Evolutionary conservation across 768 basidiomycete species (phyloP), one percentile per base, ranked within the genome.

Genomic region (Candolleomyces eurysporus): DNA sequence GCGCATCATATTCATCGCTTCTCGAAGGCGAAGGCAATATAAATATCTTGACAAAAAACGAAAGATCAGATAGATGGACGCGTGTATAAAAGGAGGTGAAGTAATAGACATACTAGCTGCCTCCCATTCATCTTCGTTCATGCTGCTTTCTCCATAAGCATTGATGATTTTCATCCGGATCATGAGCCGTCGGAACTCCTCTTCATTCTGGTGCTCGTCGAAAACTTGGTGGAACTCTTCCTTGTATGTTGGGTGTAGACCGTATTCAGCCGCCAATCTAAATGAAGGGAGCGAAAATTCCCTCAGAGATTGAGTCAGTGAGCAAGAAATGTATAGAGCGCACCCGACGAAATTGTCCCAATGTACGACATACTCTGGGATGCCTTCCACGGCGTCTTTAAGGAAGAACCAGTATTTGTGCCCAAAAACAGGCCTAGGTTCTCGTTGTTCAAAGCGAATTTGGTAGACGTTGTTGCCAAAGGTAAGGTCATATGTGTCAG

Each of bases 121-220:
- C 69, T 98, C 96, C 93, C 96, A 97, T 74, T 98, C 96, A 66
- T 92, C 90, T 65, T 92, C 90, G 65, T 95, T 87, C 92, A 99
- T 97, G 57, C 91, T 78, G 68, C 92, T 96, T 75, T 90, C 90
- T 2, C 95, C 94, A 46, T 89, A 82, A 17, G 79, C 76, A 69
- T 97, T 90, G 48, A 97, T 85, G 31, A 99, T 97, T 63, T 88
- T 91, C 97, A 99, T 99, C 66, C 86, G 83, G 61, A 89, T 78
- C 75, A 98, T 79, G 17, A 98, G 79, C n/a, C 86, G 83, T 19
- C 85, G 85, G 69, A 92, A 98, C 66, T 97, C 94, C 3, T 36
- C 5, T 36, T 36, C 6, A 11, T 90, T 84, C 61, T 85, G 84
- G 69, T 97, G 88, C 67, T 96, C 91, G 19, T 82, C 80, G 62